Base-by-base conservation (phyloP, 306 rosid genomes). In the Pterocarpus santalinus region DNA sequence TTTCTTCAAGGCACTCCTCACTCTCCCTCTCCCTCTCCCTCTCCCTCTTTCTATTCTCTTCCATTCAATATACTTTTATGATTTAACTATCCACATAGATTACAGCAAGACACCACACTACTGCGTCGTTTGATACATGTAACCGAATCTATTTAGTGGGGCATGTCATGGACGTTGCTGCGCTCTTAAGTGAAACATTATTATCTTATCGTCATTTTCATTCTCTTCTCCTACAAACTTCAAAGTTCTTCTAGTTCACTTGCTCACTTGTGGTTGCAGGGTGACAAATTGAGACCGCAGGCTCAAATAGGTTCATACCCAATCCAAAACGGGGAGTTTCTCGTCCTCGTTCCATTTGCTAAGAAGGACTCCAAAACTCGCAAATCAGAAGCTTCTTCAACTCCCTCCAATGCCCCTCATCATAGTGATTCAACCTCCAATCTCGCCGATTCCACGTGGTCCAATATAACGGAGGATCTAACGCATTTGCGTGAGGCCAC, bases 391-490 rank as follows among this genome's bases (percentile, higher is more conserved):
- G 17, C 68, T 57, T 51, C 84, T 77, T 68, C 79, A 51, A 16
- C 76, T 49, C 41, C 78, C n/a, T 33, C 58, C 38, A 78, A 56
- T 71, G 78, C 44, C 65, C 12, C 86, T 16, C 63, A 58, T 65
- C 66, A 58, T 65, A 46, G 52, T 15, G 85, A 81, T 81, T 78
- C 92, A 11, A 73, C 77, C 15, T 86, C 89, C 5, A 83, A 75
- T 64, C 80, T 95, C 62, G 90, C 98, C 3, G 89, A 88, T 69
- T 85, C 91, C 7, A 87, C 86, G 0, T 95, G 99, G 99, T 82
- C 88, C 3, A 85, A 86, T 60, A 91, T 95, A 89, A 87, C 87
- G 87, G 90, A 91, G 44, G 97, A 93, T 65, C 84, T 95, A 58
- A 87, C 97, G 7, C 80, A 65, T 74, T 84, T 95, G 61, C 78